Percentiles rank a stretch among this genome's conserved stretches.
Evolutionary conservation across 1,139 yeast species (phyloP).

Genomic region (Blastobotrys petasosporus): DNA sequence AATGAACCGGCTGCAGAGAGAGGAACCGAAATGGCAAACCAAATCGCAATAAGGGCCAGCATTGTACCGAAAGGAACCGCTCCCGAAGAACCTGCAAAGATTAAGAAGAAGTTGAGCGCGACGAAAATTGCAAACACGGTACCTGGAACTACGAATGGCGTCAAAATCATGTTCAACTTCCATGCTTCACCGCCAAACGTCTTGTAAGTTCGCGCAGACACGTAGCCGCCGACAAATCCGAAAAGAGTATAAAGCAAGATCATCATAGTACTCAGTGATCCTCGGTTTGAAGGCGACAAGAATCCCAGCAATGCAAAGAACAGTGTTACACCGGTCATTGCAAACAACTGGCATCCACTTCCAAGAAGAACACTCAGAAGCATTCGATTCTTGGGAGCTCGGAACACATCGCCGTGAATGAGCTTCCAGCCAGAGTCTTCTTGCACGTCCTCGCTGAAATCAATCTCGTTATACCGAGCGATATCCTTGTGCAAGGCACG

Average conservation of each 20-base stretch:
- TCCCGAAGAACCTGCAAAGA: conserved; percentile 78
- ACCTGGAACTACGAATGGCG: conserved; percentile 85
- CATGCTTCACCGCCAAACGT: conserved; percentile 89
- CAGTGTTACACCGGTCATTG: conserved; percentile 70
- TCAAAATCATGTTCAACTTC: conserved; percentile 76
- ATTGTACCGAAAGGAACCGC: conserved; percentile 93
- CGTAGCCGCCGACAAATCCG: conserved; percentile 76
- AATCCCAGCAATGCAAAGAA: conserved; percentile 83
- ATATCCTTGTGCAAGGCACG: conserved; percentile 83
- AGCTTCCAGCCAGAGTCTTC: conserved; percentile 98
- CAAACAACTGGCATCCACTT: conserved; percentile 76
- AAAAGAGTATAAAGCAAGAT: conserved; percentile 73
- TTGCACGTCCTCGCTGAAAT: conserved; percentile 70
- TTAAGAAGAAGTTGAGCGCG: conserved; percentile 73
- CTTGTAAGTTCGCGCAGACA: conserved; percentile 80
- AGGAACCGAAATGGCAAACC: conserved; percentile 86
- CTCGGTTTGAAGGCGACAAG: conserved; percentile 90
- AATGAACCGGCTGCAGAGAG: conserved; percentile 75
- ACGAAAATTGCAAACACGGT: conserved; percentile 56
- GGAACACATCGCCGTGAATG: conserved; percentile 90
- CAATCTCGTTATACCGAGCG: conserved; percentile 81
- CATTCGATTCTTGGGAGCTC: conserved; percentile 71
- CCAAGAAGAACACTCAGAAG: conserved; percentile 77
- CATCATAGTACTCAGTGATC: conserved; percentile 85
- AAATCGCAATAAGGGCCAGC: conserved; percentile 69